phyloP scores from a whole-genome alignment of 2,329 filamentous ascomycete genomes.

The Lasiodiplodia gonubiensis region DNA sequence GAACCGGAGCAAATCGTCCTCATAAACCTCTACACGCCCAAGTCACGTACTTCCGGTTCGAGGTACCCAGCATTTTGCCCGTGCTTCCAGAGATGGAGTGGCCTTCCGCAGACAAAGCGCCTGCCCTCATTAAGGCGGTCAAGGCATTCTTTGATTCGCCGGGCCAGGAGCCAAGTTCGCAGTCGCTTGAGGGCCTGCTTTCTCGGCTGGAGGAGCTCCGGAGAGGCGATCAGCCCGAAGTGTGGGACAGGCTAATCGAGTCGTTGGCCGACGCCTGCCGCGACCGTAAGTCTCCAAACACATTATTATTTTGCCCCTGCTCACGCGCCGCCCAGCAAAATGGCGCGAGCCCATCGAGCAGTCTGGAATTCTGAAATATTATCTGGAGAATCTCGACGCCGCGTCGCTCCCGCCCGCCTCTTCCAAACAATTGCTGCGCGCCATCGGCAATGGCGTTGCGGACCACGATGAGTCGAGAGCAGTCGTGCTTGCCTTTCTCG shows the following conservation, averaged over 20 bases:
- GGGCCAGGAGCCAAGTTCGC: background rate
- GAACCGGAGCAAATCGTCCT: slow-evolving; percentile 1
- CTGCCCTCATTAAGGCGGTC: slow-evolving; percentile 6
- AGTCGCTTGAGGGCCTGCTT: slow-evolving; percentile 1
- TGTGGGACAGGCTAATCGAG: slow-evolving; percentile 24
- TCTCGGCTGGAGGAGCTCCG: slow-evolving; percentile 18
- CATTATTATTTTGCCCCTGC: background rate
- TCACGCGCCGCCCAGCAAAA: slow-evolving; percentile 40
- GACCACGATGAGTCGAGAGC: slow-evolving; percentile 45
- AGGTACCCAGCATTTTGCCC: background rate
- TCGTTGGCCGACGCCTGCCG: slow-evolving; percentile 25
- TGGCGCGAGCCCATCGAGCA: slow-evolving; percentile 40
- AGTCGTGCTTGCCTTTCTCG: slow-evolving; percentile 36
- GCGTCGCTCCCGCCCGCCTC: slow-evolving; percentile 33
- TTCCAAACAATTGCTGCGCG: slow-evolving; percentile 43
- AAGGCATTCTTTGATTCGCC: slow-evolving; percentile 23
- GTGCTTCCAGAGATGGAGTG: slow-evolving; percentile 9
- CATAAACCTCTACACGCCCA: background rate
- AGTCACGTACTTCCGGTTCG: background rate
- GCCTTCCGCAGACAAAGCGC: slow-evolving; percentile 11
- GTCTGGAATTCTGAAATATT: slow-evolving; percentile 39
- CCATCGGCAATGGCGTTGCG: slow-evolving; percentile 47
- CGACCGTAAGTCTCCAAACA: slow-evolving; percentile 7
- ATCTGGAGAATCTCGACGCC: slow-evolving; percentile 37
- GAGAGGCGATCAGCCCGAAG: slow-evolving; percentile 14